Conservation (phyloP, 768 basidiomycete species). For the Suillus tomentosus region DNA sequence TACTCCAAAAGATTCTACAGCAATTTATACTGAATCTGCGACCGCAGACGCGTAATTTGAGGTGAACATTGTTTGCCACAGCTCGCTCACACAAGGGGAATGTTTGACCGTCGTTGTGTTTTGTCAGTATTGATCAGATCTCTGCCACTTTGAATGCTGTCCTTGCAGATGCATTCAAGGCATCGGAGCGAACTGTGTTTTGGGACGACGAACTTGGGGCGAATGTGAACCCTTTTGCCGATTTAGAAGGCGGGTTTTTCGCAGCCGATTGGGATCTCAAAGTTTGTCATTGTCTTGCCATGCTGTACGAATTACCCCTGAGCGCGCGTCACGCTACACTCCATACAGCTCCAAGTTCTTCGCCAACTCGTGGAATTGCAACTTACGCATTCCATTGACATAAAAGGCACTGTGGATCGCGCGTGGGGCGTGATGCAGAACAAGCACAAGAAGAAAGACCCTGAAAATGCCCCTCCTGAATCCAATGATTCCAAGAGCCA, state of each 20-base stretch:
- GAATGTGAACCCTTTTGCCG: constrained; percentile 76
- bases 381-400: constrained; percentile 63
- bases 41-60: constrained; percentile 88
- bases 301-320: constrained; percentile 25
- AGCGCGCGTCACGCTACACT: constrained; percentile 29
- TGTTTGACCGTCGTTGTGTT: constrained; percentile 36
- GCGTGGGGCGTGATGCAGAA: constrained; percentile 86
- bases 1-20: constrained; percentile 71
- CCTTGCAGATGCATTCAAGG: constrained; percentile 72
- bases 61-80: constrained; percentile 54
- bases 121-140: constrained; percentile 74
- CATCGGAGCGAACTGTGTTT: constrained; percentile 73
- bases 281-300: constrained; percentile 47
- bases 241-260: constrained; percentile 73
- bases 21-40: constrained; percentile 82
- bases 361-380: constrained; percentile 87
- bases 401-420: constrained; percentile 75
- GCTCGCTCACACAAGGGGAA: constrained; percentile 26
- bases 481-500: constrained; percentile 66
- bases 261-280: constrained; percentile 81
- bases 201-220: constrained; percentile 70
- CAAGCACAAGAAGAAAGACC: constrained; percentile 82
- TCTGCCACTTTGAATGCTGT: constrained; percentile 71
- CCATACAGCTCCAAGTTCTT: constrained; percentile 71
- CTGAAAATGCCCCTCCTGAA: constrained; percentile 53